Evolutionary conservation across 2,329 filamentous ascomycete genomes (phyloP).

Genomic region (Tolypocladium endophyticum): DNA sequence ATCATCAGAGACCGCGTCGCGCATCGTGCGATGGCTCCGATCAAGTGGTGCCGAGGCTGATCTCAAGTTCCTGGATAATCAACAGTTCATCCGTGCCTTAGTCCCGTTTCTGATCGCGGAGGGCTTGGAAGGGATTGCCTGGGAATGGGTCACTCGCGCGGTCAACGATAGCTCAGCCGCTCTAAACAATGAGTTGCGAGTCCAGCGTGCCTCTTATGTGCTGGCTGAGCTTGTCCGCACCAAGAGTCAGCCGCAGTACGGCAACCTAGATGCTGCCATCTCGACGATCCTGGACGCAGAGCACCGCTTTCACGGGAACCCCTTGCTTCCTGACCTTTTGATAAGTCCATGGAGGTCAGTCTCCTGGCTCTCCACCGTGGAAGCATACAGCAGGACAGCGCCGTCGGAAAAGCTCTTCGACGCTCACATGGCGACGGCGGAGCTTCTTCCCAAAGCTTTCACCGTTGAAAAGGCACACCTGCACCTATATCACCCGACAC

Average conservation of each 20-base stretch:
- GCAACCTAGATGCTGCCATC: constrained; percentile 40
- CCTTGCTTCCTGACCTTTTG: constrained; percentile 24
- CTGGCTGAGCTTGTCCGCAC: constrained; percentile 32
- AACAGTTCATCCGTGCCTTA: constrained; percentile 27
- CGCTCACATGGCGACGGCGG: constrained; percentile 36
- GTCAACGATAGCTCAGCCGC: constrained; percentile 15
- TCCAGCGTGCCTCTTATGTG: constrained; percentile 19
- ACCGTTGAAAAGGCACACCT: constrained; percentile 41
- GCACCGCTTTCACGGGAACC: constrained; percentile 25
- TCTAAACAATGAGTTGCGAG: constrained; percentile 10
- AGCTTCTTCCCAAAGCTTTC: constrained; percentile 24
- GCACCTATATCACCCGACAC: constrained; percentile 41
- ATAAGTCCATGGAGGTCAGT: constrained; percentile 34
- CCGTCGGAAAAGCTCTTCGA: constrained; percentile 41
- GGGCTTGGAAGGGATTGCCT: constrained; percentile 37
- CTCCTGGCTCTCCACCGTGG: constrained; percentile 42
- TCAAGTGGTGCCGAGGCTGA: constrained; percentile 35
- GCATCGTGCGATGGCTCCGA: constrained; percentile 43
- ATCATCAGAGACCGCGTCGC: constrained; percentile 32
- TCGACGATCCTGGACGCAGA: constrained; percentile 35
- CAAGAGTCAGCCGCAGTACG: constrained; percentile 24
- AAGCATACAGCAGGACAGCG: constrained; percentile 31
- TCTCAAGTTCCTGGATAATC: constrained; percentile 32
- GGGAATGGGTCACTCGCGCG: constrained; percentile 40
- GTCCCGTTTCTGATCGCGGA: constrained; percentile 42